A percentile compares a stretch with the other conserved stretches of the same genome.
phyloP scores from a whole-genome alignment of 2,329 filamentous ascomycete species.

The Colletotrichum kahawae region DNA sequence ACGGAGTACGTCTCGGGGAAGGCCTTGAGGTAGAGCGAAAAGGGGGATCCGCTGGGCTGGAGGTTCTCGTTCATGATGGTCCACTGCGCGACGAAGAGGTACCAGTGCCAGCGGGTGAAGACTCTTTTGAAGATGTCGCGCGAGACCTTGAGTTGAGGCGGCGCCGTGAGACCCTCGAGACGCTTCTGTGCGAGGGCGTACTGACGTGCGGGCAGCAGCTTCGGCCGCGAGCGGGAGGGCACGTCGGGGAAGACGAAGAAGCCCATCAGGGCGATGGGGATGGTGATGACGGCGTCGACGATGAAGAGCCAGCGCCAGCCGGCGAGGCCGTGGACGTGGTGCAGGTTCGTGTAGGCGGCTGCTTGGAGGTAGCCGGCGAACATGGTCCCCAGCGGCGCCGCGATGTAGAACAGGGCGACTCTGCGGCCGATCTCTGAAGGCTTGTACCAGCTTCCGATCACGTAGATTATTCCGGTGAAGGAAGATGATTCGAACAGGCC shows the following conservation, averaged over 20 bases:
- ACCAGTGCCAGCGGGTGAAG: slow-evolving; percentile 43
- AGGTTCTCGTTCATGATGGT: slow-evolving; percentile 42
- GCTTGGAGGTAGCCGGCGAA: slow-evolving; percentile 62
- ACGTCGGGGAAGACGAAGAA: slow-evolving; percentile 38
- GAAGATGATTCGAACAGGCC: slow-evolving; percentile 44
- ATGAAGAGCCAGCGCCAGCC: slow-evolving; percentile 63
- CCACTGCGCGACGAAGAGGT: slow-evolving; percentile 42
- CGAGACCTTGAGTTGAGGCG: slow-evolving; percentile 35
- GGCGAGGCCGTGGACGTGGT: slow-evolving; percentile 51
- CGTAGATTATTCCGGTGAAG: slow-evolving; percentile 30
- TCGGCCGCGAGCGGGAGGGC: slow-evolving; percentile 33
- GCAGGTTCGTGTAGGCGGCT: slow-evolving; percentile 58
- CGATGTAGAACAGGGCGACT: slow-evolving; percentile 51
- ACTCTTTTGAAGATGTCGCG: slow-evolving; percentile 40
- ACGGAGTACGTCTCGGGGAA: slow-evolving; percentile 40
- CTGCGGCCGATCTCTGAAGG: slow-evolving; percentile 50
- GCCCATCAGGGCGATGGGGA: slow-evolving; percentile 56
- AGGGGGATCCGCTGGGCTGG: slow-evolving; percentile 36
- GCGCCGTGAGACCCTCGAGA: slow-evolving; percentile 30
- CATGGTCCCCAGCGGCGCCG: slow-evolving; percentile 57
- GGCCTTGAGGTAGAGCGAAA: slow-evolving; percentile 45
- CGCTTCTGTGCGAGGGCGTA: slow-evolving; percentile 35
- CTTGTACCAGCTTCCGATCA: slow-evolving; percentile 50
- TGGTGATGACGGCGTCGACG: slow-evolving; percentile 62
- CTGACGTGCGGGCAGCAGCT: slow-evolving; percentile 31